Evolutionary conservation across 2,329 filamentous ascomycete species (phyloP), one percentile per base, ranked within the genome.

Genomic region (Aspergillus versicolor): DNA sequence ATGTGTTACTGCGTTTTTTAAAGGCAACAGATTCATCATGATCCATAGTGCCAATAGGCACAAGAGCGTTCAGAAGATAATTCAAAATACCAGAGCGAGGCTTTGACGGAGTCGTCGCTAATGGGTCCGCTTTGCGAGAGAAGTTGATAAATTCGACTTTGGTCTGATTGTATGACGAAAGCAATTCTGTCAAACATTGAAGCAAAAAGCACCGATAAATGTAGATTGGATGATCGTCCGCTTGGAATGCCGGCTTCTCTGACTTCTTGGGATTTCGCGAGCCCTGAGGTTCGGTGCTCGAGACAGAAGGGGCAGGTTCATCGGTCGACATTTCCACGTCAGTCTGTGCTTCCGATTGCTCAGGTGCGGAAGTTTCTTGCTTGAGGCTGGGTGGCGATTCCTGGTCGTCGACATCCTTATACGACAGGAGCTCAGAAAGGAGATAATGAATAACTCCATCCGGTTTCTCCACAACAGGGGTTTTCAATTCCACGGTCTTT

Each of bases 141-240:
- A 97, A 99, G 73, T 97, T 97, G 79, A 99, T 97, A 71, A 99
- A 97, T 71, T 99, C 95, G 43, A 99, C 86, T 81, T 99, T 99
- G 8, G 92, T 91, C 53, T 92, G 87, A 65, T 92, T 96, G 77
- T 97, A 99, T 68, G 89, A 95, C 56, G 90, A 87, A 13, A 99
- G 81, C 13, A 99, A 84, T 74, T 99, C 94, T 0, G 91, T 88
- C 40, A 99, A 79, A 68, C 92, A 96, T 70, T 94, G 92, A 32
- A 99, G 83, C 51, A 99, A 79, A 78, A 97, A 97, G 77, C 93
- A 97, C 47, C 94, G 87, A 70, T 97, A 99, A 52, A 97, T 88
- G 76, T 96, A 99, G 59, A 96, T 97, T 0, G 92, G 91, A 72
- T 99, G 92, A 34, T 97, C 89, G 50, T 96, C 92, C 1, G 90